Evolutionary conservation across 2,329 filamentous ascomycete genomes (phyloP).

Genomic region (Aciculosporium take): DNA sequence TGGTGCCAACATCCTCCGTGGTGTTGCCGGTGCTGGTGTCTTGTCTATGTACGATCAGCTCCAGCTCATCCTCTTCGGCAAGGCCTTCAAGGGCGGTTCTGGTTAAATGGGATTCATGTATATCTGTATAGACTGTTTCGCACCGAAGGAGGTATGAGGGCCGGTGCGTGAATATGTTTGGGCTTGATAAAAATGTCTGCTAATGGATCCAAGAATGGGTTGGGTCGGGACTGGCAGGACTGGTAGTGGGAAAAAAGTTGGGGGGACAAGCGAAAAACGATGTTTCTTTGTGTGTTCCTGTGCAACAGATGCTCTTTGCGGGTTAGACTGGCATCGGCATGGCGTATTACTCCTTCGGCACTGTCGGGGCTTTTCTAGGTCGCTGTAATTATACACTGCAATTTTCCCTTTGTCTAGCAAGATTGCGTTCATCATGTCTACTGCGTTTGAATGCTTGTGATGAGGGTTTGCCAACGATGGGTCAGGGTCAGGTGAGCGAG

Average conservation of each 20-base stretch:
- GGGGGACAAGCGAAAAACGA: constrained; percentile 24
- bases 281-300: constrained; percentile 17
- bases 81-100: constrained; percentile 77
- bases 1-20: constrained; percentile 99
- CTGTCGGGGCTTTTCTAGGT: constrained; percentile 34
- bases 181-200: constrained; percentile 23
- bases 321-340: constrained; percentile 36
- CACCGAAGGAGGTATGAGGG: constrained; percentile 17
- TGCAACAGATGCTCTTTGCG: constrained; percentile 28
- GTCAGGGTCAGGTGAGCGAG: neutral
- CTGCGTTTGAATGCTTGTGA: too few relatives aligned
- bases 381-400: constrained; percentile 51
- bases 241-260: constrained; percentile 25
- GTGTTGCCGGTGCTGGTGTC: constrained; percentile 99
- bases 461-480: too few relatives aligned
- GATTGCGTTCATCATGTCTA: too few relatives aligned
- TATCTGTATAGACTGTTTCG: constrained; percentile 28
- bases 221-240: constrained; percentile 32
- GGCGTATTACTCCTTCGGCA: constrained; percentile 31
- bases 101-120: constrained; percentile 28
- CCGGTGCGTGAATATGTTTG: constrained; percentile 17
- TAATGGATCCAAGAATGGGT: constrained; percentile 28
- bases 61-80: constrained; percentile 98
- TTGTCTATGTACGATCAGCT: constrained; percentile 99
- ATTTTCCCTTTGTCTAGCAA: constrained; percentile 32